These are phyloP conservation scores for Aspergillus sp. DNA, from an alignment of 2,329 filamentous ascomycete species.

Conservation along the genomic window DNA sequence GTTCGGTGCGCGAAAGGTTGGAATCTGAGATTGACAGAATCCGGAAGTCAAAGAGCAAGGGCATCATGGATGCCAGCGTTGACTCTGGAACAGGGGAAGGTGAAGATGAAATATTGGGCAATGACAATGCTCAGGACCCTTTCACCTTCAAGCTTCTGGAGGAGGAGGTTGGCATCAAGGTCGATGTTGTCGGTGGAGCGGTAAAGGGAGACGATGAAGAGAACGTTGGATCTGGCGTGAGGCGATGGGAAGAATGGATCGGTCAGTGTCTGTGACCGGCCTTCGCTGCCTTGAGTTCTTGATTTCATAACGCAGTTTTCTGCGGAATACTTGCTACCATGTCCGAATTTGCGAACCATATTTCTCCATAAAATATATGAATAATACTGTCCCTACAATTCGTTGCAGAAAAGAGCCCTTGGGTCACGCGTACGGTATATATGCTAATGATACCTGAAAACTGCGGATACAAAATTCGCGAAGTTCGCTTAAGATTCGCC, in stretches of 20 bases:
- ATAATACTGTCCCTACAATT: too few relatives aligned
- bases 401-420: too few relatives aligned
- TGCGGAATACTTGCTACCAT: not conserved
- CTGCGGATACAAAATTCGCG: too few relatives aligned
- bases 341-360: not conserved
- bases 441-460: not conserved
- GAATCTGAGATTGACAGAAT: constrained; percentile 78
- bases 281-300: not conserved
- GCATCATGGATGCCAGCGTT: constrained; percentile 74
- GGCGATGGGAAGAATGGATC: constrained; percentile 89
- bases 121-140: constrained; percentile 66
- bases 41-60: constrained; percentile 68
- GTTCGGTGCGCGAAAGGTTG: constrained; percentile 65
- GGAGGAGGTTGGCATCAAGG: constrained; percentile 66
- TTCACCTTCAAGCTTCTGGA: constrained; percentile 79
- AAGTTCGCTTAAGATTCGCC: too few relatives aligned
- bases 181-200: constrained; percentile 67
- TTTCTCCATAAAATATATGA: not conserved
- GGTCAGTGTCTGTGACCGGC: constrained; percentile 58
- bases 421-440: not conserved
- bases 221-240: constrained; percentile 60
- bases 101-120: constrained; percentile 79
- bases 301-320: not conserved
- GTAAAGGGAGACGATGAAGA: constrained; percentile 51
- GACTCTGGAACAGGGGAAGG: constrained; percentile 49